These are phyloP conservation scores for Albizia julibrissin DNA, from an alignment of 306 rosid genomes.

Conservation along the genomic window DNA sequence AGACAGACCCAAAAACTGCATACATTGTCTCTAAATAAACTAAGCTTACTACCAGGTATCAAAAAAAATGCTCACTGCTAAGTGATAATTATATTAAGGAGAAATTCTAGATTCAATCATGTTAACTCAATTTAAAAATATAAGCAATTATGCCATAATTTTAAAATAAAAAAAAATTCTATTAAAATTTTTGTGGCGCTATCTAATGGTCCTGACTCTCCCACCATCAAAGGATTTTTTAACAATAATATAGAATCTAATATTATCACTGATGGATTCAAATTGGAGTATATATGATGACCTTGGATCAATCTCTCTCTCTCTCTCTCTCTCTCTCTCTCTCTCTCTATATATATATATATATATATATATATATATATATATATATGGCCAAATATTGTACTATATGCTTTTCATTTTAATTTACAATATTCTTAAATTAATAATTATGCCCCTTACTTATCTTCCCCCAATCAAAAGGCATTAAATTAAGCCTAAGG, in stretches of 20 bases:
- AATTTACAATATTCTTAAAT: background rate
- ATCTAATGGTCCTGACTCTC: background rate
- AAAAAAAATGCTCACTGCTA: too few relatives aligned
- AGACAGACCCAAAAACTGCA: too few relatives aligned
- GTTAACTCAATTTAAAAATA: too few relatives aligned
- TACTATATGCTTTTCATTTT: background rate
- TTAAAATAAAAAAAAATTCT: too few relatives aligned
- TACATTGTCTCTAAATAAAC: too few relatives aligned
- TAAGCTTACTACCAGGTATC: too few relatives aligned
- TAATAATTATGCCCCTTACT: background rate
- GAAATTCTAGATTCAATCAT: background rate
- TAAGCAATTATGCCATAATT: background rate
- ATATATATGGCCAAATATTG: background rate
- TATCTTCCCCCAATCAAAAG: background rate
- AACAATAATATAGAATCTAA: background rate
- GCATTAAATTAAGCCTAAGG: background rate
- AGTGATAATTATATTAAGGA: too few relatives aligned
- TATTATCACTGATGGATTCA: background rate
- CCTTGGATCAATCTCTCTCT: too few relatives aligned
- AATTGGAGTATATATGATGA: background rate
- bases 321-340: too few relatives aligned
- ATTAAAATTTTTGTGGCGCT: background rate
- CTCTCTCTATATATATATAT: too few relatives aligned
- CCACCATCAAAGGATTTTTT: background rate
- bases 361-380: too few relatives aligned